Evolutionary conservation across 1,284 basidiomycete species (phyloP), one percentile per base, ranked within the genome.

Genomic region (Cutaneotrichosporon spelunceum): DNA sequence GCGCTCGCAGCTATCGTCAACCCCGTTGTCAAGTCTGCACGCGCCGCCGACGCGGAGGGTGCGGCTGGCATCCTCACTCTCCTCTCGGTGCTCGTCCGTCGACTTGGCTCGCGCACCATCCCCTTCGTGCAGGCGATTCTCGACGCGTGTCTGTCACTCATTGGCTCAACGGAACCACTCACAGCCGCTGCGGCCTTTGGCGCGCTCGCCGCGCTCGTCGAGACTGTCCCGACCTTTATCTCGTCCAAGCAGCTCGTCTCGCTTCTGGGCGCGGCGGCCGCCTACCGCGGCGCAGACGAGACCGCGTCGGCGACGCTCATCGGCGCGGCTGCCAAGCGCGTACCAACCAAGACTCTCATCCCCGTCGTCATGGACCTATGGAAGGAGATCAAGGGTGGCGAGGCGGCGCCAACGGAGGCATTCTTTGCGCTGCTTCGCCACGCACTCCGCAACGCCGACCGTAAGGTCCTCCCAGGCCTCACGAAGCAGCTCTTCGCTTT

Each of bases 91-190:
- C 60, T 68, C 10, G 59, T 67, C 24, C 77, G 82, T 21, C 87
- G 86, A 59, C 83, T 94, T n/a, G 91, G 90, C 0, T 90, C 92
- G 23, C 87, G 93, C 0, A 82, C 91, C 54, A 91, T 96, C 56
- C 90, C 93, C 7, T 84, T 86, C 78, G 87, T 93, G 76, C 86
- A 86, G 59, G 82, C 84, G n/a, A 84, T 93, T 53, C 82, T 90
- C 33, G 79, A 84, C 8, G 81, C 85, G 56, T 85, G 85, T 62
- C 80, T 87, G 29, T 66, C 73, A 10, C 71, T 86, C 44, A 79
- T 88, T 49, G 53, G 69, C 11, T 61, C 66, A 14, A 59, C 67
- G 3, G 61, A 67, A 1, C 34, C 67, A 14, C 42, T 59, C 0
- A 60, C 68, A 14, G 54, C 62, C 53, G 65, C 68, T 21, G 64